Base-by-base conservation (phyloP, 768 basidiomycete species). In the Mrakia gelida region DNA sequence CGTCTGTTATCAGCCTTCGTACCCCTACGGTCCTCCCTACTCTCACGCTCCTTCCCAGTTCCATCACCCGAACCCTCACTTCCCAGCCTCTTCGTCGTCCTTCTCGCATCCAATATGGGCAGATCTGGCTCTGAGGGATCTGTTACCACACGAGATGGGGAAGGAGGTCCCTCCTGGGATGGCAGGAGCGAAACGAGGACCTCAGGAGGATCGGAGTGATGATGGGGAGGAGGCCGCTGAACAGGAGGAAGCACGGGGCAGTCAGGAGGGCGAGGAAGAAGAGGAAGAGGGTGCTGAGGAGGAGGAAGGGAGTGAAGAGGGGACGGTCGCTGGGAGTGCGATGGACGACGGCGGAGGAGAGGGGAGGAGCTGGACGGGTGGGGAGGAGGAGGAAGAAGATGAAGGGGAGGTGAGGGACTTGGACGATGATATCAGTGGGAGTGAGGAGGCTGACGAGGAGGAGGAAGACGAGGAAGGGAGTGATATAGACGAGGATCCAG, bases 1-100 rank as follows among this genome's bases (percentile, higher is more conserved):
- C 26, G 18, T 52, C 41, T 21, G 26, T 18, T 2, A 49, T 26
- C 43, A 78, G 77, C 77, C 77, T 5, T 78, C 77, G 13, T 78
- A 78, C 45, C 77, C 77, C 9, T 78, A 78, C 59, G 77, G 77
- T 21, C 62, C 72, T 13, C 77, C 77, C 10, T 78, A 78, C 67
- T 61, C 76, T 1, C 43, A 28, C 0, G 38, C 76, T 16, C 68
- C 52, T n/a, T 73, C 73, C 16, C 63, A 21, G 23, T 32, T 23
- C 41, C 73, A 32, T n/a, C 67, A 34, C 41, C 70, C 38, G 2
- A 34, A 73, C 70, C 61, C 71, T 54, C 56, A 65, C 63, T 65
- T 43, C 63, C 38, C 72, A 49, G 34, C 32, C 63, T n/a, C 45
- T 23, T 38, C 72, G 13, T 65, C 62, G 52, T 61, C 62, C 34